These are phyloP conservation scores for Huntiella abstrusa DNA, from an alignment of 2,329 filamentous ascomycete species.

Conservation along the genomic window DNA sequence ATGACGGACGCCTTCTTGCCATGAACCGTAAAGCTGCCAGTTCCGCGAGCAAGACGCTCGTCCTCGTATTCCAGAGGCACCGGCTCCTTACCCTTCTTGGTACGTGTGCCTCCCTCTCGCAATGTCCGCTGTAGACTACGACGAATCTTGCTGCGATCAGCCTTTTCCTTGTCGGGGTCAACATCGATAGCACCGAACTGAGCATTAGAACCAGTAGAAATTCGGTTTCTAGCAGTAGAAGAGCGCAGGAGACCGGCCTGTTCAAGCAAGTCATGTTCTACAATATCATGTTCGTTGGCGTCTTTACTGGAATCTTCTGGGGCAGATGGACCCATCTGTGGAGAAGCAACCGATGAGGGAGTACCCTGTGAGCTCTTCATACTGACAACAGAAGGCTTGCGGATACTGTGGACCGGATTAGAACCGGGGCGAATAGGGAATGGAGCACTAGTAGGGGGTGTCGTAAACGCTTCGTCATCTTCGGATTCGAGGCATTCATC, in stretches of 20 bases:
- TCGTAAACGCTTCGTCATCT: conserved; percentile 13
- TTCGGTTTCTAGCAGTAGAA: conserved; percentile 7
- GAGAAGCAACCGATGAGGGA: conserved; percentile 1
- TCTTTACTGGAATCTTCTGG: conserved; percentile 19
- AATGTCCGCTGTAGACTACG: conserved; percentile 80
- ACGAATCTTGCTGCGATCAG: conserved; percentile 51
- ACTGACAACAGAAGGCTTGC: conserved; percentile 9
- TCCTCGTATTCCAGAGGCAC: conserved; percentile 24
- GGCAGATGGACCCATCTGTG: conserved; percentile 15
- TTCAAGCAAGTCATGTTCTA: conserved; percentile 47
- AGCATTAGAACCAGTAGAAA: conserved; percentile 4
- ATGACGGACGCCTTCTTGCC: conserved; percentile 96
- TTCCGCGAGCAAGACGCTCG: conserved; percentile 56
- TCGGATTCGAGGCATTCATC: conserved; percentile 1
- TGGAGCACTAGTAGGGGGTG: conserved; percentile 25
- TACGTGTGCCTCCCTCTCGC: conserved; percentile 56
- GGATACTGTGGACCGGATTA: background rate
- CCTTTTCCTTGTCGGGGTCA: conserved; percentile 22
- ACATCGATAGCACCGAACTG: conserved; percentile 10
- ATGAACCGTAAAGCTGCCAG: conserved; percentile 86
- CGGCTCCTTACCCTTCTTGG: conserved; percentile 54
- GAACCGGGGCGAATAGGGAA: background rate
- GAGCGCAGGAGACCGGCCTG: conserved; percentile 41
- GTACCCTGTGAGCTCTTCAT: conserved; percentile 18
- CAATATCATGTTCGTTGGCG: conserved; percentile 38